phyloP scores from a whole-genome alignment of 257 asterid genomes.

The Lithospermum erythrorhizon region DNA sequence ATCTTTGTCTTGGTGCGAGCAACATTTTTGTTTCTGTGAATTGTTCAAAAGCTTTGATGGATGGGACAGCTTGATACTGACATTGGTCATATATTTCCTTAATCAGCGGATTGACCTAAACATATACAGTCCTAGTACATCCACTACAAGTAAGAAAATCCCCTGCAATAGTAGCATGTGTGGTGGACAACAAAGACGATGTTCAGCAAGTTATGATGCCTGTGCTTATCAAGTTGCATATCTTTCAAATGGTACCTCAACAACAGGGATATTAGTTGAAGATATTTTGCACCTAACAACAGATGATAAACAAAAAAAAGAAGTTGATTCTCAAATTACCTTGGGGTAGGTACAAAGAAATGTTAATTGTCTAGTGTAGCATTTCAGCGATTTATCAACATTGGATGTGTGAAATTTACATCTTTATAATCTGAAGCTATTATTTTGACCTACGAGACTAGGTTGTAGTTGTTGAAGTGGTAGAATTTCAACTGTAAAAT shows the following conservation, averaged over 20 bases:
- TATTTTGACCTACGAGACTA: not conserved
- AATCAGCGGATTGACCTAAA: conserved; percentile 57
- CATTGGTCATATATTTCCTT: conserved; percentile 5
- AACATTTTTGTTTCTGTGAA: no score
- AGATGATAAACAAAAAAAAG: conserved; percentile 27
- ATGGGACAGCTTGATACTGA: not conserved
- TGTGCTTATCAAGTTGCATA: conserved; percentile 74
- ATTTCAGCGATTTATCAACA: not conserved
- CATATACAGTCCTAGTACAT: conserved; percentile 63
- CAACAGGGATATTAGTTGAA: conserved; percentile 74
- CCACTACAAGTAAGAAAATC: conserved; percentile 50
- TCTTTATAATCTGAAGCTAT: not conserved
- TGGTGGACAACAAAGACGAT: conserved; percentile 53
- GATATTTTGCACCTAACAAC: conserved; percentile 67
- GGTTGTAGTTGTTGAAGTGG: not conserved
- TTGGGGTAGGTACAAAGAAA: conserved; percentile 49
- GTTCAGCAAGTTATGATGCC: conserved; percentile 41
- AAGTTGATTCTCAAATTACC: conserved; percentile 60
- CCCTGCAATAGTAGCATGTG: conserved; percentile 73
- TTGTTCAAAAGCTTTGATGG: no score
- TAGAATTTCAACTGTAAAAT: not conserved
- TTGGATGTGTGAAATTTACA: not conserved
- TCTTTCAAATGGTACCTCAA: conserved; percentile 74
- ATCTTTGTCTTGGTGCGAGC: no score
- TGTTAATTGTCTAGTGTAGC: not conserved